Evolutionary conservation across 164 flowering plant species (phyloP), one percentile per base, ranked within the genome.

Genomic region (Annona squamosa): DNA sequence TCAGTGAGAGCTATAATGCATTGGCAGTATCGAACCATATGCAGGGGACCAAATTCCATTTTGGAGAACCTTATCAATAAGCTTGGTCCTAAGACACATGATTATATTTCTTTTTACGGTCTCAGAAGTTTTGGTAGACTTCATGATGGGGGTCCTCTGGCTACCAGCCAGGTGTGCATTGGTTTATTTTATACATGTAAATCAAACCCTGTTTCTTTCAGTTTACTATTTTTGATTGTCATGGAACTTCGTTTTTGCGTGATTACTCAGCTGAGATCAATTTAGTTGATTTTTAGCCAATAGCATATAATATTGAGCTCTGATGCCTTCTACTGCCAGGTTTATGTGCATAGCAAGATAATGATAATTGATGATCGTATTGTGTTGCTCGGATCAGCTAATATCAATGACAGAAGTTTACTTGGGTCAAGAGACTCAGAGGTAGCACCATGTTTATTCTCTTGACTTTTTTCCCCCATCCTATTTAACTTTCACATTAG

Each of bases 401-500:
- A 96, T 73, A 90, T 96, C 65, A 96, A 96, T 82, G 99, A 96
- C 72, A 82, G 99, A 74, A 96, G 99, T 81, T 86, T 96, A 77
- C 92, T 96, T 63, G 99, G 99, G 64, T 90, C 96, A 63, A 84
- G 99, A 83, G 99, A 95, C 79, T 95, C 99, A 64, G 99, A 95
- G 97, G 99, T 95, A 26, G 37, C 37, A 90, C 67, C 46, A 44
- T 62, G 46, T 68, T 16, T 45, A 12, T 3, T 65, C 64, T 48
- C 17, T 12, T 41, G 45, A 12, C 3, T 17, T 7, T 44, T 41
- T 41, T 6, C 43, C 16, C 13, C 13, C 9, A 3, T 52, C 59
- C 9, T 52, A 52, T 4, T 52, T 16, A 52, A 52, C 37, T 26
- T 26, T 26, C 37, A 26, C 37, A 26, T 0, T 26, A 26, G 37